phyloP scores from a whole-genome alignment of 257 asterid genomes.

The Catharanthus roseus region DNA sequence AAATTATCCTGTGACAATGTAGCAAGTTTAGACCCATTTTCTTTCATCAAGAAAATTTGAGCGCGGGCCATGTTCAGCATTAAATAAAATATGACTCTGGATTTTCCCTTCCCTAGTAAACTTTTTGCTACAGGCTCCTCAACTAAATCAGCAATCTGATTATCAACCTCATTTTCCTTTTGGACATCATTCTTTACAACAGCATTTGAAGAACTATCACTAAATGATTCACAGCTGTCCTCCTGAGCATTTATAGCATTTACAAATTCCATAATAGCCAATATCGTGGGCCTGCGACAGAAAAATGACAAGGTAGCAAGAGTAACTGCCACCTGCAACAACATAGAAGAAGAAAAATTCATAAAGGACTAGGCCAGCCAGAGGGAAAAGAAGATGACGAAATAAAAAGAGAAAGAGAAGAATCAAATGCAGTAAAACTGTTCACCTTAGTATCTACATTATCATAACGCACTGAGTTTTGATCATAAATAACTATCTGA shows the following conservation, averaged over 20 bases:
- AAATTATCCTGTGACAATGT: slow-evolving; percentile 84
- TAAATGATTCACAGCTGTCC: slow-evolving; percentile 39
- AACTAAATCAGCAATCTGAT: slow-evolving; percentile 37
- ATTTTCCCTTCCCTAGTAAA: slow-evolving; percentile 86
- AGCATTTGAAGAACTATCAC: slow-evolving; percentile 51
- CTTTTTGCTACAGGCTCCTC: slow-evolving; percentile 75
- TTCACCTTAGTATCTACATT: slow-evolving; percentile 70
- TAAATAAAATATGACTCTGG: slow-evolving; percentile 71
- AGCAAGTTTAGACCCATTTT: slow-evolving; percentile 75
- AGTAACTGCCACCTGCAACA: slow-evolving; percentile 73
- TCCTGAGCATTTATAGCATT: slow-evolving; percentile 54
- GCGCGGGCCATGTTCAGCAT: slow-evolving; percentile 90
- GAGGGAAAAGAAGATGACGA: neutral
- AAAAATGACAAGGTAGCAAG: slow-evolving; percentile 89
- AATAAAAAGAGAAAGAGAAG: slow-evolving; percentile 9
- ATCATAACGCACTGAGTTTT: slow-evolving; percentile 61
- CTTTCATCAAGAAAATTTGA: slow-evolving; percentile 88
- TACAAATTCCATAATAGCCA: slow-evolving; percentile 78
- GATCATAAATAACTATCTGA: slow-evolving; percentile 69
- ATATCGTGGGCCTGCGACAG: slow-evolving; percentile 88
- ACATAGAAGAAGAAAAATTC: slow-evolving; percentile 3
- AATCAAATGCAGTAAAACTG: slow-evolving; percentile 16
- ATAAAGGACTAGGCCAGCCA: neutral
- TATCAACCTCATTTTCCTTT: slow-evolving; percentile 35
- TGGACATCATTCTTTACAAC: slow-evolving; percentile 28